phyloP scores from a whole-genome alignment of 1,284 basidiomycete genomes.

The Agaricales sp. region DNA sequence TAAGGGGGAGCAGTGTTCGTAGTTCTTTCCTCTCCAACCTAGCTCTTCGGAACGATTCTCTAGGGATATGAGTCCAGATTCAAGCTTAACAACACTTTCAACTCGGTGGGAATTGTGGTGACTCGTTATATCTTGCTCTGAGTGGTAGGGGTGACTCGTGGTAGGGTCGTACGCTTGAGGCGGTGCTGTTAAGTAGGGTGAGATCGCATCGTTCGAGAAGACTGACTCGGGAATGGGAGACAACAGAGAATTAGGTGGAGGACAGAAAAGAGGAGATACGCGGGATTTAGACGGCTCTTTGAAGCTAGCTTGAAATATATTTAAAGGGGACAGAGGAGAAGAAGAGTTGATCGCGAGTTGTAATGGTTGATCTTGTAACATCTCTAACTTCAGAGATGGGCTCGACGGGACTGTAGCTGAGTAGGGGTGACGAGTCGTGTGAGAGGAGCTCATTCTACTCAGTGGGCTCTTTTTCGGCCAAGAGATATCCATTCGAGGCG shows the following conservation, averaged over 20 bases:
- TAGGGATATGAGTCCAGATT: no score
- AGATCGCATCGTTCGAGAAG: neutral
- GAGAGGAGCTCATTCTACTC: no score
- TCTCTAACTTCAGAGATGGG: neutral
- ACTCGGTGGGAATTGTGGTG: no score
- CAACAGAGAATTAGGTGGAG: no score
- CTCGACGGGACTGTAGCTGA: neutral
- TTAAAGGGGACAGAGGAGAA: neutral
- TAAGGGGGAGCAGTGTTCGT: neutral
- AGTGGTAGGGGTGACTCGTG: neutral
- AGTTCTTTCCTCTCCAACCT: neutral
- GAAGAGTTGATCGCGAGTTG: no score
- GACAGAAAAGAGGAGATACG: neutral
- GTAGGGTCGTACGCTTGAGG: neutral
- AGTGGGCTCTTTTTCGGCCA: no score
- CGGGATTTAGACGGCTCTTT: neutral
- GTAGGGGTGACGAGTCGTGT: neutral
- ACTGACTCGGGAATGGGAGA: no score
- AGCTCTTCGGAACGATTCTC: neutral
- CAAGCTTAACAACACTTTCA: no score
- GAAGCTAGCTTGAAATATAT: neutral
- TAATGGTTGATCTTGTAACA: no score
- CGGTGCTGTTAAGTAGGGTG: neutral
- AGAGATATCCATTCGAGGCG: no score
- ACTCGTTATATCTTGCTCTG: neutral